These are phyloP conservation scores for Gossypium aridum DNA, from an alignment of 441 rosid species.

Conservation along the genomic window DNA sequence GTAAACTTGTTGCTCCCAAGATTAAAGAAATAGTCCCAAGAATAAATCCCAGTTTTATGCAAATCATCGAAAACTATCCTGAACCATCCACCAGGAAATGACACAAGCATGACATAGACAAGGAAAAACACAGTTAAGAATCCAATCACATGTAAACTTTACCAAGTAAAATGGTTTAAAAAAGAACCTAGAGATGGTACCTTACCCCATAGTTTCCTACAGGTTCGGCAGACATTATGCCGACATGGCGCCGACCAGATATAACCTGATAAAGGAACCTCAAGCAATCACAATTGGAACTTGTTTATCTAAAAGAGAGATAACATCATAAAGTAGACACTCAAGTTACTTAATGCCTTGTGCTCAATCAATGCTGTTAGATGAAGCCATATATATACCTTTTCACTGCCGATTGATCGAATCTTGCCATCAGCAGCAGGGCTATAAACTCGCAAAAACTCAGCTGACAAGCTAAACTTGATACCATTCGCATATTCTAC, in stretches of 20 bases:
- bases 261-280: conserved; percentile 53
- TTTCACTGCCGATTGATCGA: conserved; percentile 77
- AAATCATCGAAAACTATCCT: conserved; percentile 85
- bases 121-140: conserved; percentile 3
- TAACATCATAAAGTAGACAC: neutral
- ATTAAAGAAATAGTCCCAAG: conserved; percentile 80
- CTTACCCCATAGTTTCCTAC: conserved; percentile 94
- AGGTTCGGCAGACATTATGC: conserved; percentile 91
- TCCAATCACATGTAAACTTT: neutral
- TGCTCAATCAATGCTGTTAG: neutral
- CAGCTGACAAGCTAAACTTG: conserved; percentile 63
- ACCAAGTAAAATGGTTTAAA: neutral
- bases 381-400: conserved; percentile 37
- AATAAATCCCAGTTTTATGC: conserved; percentile 85
- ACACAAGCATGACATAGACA: neutral
- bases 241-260: conserved; percentile 79
- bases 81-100: conserved; percentile 19
- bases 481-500: conserved; percentile 70
- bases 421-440: conserved; percentile 95
- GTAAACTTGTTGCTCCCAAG: conserved; percentile 80
- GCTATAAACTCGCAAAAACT: conserved; percentile 69
- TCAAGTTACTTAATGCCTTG: neutral
- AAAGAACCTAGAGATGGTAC: conserved; percentile 29
- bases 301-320: neutral
- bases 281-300: conserved; percentile 2